These are phyloP conservation scores for Zalerion maritima DNA, from an alignment of 495 filamentous ascomycete genomes.

Conservation along the genomic window DNA sequence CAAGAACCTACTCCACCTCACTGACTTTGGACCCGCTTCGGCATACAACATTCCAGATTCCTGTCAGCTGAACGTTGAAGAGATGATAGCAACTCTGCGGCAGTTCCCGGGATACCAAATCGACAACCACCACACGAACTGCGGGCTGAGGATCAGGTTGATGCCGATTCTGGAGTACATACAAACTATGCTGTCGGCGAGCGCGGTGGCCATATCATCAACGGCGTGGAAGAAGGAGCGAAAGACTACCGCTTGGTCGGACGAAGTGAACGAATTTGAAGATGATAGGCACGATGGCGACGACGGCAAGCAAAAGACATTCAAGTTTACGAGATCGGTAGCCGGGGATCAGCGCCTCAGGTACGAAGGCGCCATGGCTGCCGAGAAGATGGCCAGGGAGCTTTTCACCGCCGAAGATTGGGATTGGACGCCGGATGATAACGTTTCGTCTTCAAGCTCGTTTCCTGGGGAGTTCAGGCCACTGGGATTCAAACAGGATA, in stretches of 20 bases:
- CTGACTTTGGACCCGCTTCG: constrained; percentile 24
- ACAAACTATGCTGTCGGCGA: constrained; percentile 30
- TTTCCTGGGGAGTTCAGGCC: too few relatives aligned
- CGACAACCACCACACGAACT: constrained; percentile 61
- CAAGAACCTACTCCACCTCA: constrained; percentile 34
- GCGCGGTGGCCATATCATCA: constrained; percentile 29
- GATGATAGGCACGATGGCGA: constrained; percentile 2
- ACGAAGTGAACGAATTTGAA: neutral
- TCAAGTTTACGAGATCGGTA: constrained; percentile 23
- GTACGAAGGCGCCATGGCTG: constrained; percentile 23
- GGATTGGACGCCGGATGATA: constrained; percentile 41
- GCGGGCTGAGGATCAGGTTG: constrained; percentile 54
- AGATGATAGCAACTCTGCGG: constrained; percentile 18
- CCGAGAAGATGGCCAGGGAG: constrained; percentile 26
- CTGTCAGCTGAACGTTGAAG: constrained; percentile 19
- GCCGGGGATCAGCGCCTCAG: constrained; percentile 25
- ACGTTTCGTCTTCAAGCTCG: too few relatives aligned
- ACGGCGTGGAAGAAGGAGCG: constrained; percentile 30
- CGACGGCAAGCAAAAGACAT: constrained; percentile 14
- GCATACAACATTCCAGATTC: constrained; percentile 17
- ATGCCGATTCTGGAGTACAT: constrained; percentile 55
- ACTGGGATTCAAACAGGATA: too few relatives aligned
- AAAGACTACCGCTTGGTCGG: constrained; percentile 17
- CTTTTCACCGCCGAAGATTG: constrained; percentile 44
- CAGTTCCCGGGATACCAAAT: constrained; percentile 64